These are phyloP conservation scores for Mortierella sp. DNA, from an alignment of 371 early-diverging fungal genomes.

Conservation along the genomic window DNA sequence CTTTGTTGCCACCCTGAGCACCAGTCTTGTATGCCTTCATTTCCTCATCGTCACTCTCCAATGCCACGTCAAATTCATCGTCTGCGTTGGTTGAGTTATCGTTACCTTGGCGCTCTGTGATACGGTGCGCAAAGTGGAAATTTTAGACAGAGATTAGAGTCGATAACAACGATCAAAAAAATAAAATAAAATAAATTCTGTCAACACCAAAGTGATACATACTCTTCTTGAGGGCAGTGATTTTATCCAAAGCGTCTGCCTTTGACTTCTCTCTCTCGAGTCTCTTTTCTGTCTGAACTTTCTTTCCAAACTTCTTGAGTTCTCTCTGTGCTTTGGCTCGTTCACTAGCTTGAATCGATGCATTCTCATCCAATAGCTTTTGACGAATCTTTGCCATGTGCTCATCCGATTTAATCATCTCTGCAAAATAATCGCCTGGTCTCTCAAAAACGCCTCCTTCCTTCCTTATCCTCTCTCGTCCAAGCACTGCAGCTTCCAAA, in stretches of 20 bases:
- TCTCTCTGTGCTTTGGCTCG: slow-evolving; percentile 89
- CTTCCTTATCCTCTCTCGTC: slow-evolving; percentile 67
- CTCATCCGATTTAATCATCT: slow-evolving; percentile 96
- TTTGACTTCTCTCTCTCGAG: slow-evolving; percentile 86
- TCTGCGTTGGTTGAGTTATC: slow-evolving; percentile 64
- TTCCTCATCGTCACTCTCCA: slow-evolving; percentile 72
- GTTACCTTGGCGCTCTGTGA: slow-evolving; percentile 72
- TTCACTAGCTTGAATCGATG: slow-evolving; percentile 84
- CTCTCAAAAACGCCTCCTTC: slow-evolving; percentile 81
- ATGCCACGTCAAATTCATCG: slow-evolving; percentile 88
- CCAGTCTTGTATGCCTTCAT: slow-evolving; percentile 53
- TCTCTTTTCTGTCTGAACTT: slow-evolving; percentile 93
- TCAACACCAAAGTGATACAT: slow-evolving; percentile 48
- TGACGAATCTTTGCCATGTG: slow-evolving; percentile 92
- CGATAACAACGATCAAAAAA: no score
- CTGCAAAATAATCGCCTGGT: slow-evolving; percentile 94
- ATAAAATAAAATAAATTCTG: background rate
- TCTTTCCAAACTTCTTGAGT: slow-evolving; percentile 96
- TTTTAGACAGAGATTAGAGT: no score
- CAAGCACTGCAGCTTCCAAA: slow-evolving; percentile 79
- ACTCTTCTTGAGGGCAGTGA: slow-evolving; percentile 91
- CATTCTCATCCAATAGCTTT: slow-evolving; percentile 85
- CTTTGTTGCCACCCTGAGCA: slow-evolving; percentile 44
- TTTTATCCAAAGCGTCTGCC: slow-evolving; percentile 88
- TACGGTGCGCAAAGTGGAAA: background rate